phyloP scores from a whole-genome alignment of 1,284 basidiomycete genomes.

The Marasmius oreades region DNA sequence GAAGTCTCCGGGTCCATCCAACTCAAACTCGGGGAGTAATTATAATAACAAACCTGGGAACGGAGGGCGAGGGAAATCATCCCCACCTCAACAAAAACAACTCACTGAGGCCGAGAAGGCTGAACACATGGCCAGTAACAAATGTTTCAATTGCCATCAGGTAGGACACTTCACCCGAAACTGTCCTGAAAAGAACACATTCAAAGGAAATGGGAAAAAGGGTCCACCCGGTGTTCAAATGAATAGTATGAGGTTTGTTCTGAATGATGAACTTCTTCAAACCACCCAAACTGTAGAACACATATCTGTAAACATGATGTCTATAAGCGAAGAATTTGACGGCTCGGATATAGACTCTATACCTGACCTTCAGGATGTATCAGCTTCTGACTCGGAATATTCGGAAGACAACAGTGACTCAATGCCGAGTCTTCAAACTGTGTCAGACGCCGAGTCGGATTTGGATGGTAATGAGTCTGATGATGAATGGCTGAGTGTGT shows the following conservation, averaged over 20 bases:
- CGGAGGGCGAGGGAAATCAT: neutral
- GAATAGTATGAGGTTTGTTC: neutral
- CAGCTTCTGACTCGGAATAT: too few species aligned
- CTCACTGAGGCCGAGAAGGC: neutral
- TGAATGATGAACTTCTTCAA: neutral
- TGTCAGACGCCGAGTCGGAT: neutral
- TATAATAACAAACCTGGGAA: neutral
- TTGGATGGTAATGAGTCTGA: neutral
- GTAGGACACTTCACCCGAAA: slow-evolving; percentile 5
- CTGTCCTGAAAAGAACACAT: slow-evolving; percentile 8
- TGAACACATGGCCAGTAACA: neutral
- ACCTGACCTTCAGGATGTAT: neutral
- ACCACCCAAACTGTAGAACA: neutral
- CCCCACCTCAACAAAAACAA: neutral
- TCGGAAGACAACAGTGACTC: too few species aligned
- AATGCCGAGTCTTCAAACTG: too few species aligned
- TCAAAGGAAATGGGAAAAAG: neutral
- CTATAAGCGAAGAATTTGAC: too few species aligned
- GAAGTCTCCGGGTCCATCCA: too few species aligned
- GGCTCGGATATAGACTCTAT: too few species aligned
- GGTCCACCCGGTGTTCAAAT: slow-evolving; percentile 6
- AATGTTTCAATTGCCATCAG: slow-evolving; percentile 5
- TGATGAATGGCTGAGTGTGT: too few species aligned
- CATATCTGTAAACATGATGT: neutral
- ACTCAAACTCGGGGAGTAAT: too few species aligned